Conservation (phyloP, 257 asterid species). For the Solanum microdontum region DNA sequence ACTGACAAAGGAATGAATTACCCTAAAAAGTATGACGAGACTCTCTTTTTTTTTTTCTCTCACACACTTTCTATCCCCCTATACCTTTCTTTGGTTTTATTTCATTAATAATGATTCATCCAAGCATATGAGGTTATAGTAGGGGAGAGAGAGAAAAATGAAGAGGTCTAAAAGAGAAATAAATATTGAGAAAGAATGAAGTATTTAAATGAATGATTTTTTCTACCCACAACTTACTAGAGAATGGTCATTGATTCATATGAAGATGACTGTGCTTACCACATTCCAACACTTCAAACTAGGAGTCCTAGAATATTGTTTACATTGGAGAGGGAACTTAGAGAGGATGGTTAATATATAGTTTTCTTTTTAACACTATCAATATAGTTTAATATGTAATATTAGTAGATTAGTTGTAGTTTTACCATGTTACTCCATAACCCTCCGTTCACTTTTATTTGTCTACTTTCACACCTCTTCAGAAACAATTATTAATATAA, state of each 20-base stretch:
- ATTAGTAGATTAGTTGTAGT: not conserved
- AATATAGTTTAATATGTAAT: not conserved
- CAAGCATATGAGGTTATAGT: not conserved
- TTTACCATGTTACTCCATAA: not conserved
- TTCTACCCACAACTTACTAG: slow-evolving; percentile 11
- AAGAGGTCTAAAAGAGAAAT: slow-evolving; percentile 12
- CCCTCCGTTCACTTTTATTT: not conserved
- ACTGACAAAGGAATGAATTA: slow-evolving; percentile 16
- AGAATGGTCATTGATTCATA: slow-evolving; percentile 2
- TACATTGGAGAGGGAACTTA: not conserved
- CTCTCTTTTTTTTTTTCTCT: not conserved
- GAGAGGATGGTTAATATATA: not conserved
- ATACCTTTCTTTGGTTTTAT: not conserved
- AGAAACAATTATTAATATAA: not conserved
- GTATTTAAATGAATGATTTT: slow-evolving; percentile 21
- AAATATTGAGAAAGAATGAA: slow-evolving; percentile 3
- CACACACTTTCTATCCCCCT: slow-evolving; percentile 5
- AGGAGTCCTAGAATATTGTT: not conserved
- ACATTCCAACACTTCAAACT: slow-evolving; percentile 19
- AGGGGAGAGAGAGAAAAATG: slow-evolving; percentile 5
- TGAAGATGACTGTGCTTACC: slow-evolving; percentile 18
- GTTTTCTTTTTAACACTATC: not conserved
- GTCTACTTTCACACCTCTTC: not conserved
- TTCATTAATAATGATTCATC: not conserved
- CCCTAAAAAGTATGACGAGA: slow-evolving; percentile 20